Evolutionary conservation across 73 alveolate genomes (phyloP).

Genomic region (Paramecium biaurelia): DNA sequence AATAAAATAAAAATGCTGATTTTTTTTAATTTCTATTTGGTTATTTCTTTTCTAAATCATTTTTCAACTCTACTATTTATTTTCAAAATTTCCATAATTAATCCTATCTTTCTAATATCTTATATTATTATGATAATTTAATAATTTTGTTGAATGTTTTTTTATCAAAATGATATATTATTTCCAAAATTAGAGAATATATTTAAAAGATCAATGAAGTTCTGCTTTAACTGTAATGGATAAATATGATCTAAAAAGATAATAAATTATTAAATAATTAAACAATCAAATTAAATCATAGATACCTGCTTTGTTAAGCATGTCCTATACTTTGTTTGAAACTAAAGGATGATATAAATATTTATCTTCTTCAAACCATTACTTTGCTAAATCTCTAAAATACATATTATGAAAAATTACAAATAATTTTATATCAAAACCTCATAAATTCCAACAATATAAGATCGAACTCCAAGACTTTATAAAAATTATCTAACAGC

Average conservation of each 20-base stretch:
- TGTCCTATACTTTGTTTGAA: neutral
- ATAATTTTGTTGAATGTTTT: too few relatives aligned
- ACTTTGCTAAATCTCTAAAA: neutral
- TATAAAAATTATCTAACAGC: neutral
- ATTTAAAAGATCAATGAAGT: too few relatives aligned
- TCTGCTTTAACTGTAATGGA: too few relatives aligned
- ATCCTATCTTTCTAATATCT: too few relatives aligned
- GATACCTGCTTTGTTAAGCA: neutral
- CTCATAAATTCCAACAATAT: neutral
- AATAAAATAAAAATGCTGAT: neutral
- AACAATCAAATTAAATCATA: neutral
- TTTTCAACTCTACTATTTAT: too few relatives aligned
- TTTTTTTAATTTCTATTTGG: neutral
- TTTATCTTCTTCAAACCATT: neutral
- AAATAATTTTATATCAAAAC: neutral
- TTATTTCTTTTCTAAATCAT: neutral
- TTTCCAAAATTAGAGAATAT: too few relatives aligned
- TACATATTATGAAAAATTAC: neutral
- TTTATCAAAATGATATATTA: too few relatives aligned
- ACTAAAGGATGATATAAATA: conserved; percentile 15
- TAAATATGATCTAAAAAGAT: too few relatives aligned
- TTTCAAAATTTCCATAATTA: too few relatives aligned
- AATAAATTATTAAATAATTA: neutral
- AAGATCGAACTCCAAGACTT: neutral
- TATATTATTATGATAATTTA: too few relatives aligned